Evolutionary conservation across 805 yeast genomes (phyloP), one percentile per base, ranked within the genome.

Genomic region (Kregervanrija fluxuum): DNA sequence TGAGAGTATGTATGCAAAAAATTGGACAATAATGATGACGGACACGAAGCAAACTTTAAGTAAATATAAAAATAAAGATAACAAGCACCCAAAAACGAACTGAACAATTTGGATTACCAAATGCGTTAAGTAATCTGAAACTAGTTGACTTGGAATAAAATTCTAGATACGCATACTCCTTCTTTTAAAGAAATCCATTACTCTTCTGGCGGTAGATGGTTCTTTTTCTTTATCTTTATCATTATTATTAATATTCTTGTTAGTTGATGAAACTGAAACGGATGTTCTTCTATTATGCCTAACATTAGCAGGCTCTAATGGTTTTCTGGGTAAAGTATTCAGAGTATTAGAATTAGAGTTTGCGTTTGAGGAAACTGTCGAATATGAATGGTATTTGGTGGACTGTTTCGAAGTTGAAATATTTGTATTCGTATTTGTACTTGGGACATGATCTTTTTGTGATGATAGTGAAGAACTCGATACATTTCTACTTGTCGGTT

Each of bases 151-250:
- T 12, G 13, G 22, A 38, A 22, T 17, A 31, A 34, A 35, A 5
- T 5, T 13, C 51, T 47, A 65, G 31, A 65, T 64, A 51, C 70
- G 60, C 45, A 65, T 60, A 54, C 69, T 77, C 64, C 86, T 75
- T 64, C 90, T 74, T 59, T 82, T 82, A 68, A 83, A 82, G 60
- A 83, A 83, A 60, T 82, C 90, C 74, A 83, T 77, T 9, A 83
- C 89, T 54, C 79, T 79, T 57, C 80, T 78, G 5, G 93, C 88
- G 2, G 93, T 82, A 40, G 89, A 80, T 15, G 80, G 78, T 52
- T 80, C 86, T 52, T 74, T 78, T 49, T 68, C 61, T 34, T 44
- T 46, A 62, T 54, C 57, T 45, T 53, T 64, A 53, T 40, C 31
- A 31, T 30, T 14, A 8, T 45, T 33, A 11, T 17, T 38, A 22